Percentiles rank a stretch among this genome's conserved stretches.
These are phyloP conservation scores for Mucor piriformis DNA, from an alignment of 371 early-diverging fungal species.

Conservation along the genomic window DNA sequence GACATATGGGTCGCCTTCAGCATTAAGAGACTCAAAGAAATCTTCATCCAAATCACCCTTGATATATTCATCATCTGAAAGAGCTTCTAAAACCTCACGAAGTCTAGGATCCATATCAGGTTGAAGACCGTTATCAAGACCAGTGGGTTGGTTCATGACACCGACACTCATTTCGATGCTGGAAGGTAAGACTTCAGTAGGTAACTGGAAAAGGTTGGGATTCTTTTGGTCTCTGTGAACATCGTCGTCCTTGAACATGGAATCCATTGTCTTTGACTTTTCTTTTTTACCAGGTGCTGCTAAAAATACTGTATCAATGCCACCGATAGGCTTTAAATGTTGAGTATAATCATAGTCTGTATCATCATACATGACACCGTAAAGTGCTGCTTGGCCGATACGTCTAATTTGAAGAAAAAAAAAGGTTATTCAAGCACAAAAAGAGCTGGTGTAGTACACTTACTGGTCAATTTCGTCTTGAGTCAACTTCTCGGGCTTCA, in stretches of 20 bases:
- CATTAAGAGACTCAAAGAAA: slow-evolving; percentile 72
- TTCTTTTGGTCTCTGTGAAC: slow-evolving; percentile 28
- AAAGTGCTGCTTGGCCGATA: slow-evolving; percentile 75
- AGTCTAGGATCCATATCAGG: slow-evolving; percentile 80
- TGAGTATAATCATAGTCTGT: slow-evolving; percentile 91
- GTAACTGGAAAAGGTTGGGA: slow-evolving; percentile 59
- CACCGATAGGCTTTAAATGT: slow-evolving; percentile 92
- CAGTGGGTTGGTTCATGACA: slow-evolving; percentile 44
- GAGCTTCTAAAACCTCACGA: slow-evolving; percentile 87
- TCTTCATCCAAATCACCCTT: slow-evolving; percentile 69
- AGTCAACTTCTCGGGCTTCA: slow-evolving; percentile 38
- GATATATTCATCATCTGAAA: slow-evolving; percentile 88
- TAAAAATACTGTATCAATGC: slow-evolving; percentile 82
- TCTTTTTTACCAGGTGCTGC: slow-evolving; percentile 60
- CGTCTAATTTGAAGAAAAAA: slow-evolving; percentile 37
- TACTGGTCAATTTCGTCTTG: slow-evolving; percentile 58
- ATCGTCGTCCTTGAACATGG: slow-evolving; percentile 18
- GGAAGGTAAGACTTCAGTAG: slow-evolving; percentile 78
- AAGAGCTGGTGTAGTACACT: too few relatives aligned
- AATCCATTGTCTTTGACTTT: slow-evolving; percentile 35
- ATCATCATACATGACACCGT: slow-evolving; percentile 90
- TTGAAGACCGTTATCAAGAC: slow-evolving; percentile 65
- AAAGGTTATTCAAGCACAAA: too few relatives aligned
- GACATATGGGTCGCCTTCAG: slow-evolving; percentile 49
- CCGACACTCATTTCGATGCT: slow-evolving; percentile 56